Conservation (phyloP, 1,139 yeast genomes). For the Candida sp. region DNA sequence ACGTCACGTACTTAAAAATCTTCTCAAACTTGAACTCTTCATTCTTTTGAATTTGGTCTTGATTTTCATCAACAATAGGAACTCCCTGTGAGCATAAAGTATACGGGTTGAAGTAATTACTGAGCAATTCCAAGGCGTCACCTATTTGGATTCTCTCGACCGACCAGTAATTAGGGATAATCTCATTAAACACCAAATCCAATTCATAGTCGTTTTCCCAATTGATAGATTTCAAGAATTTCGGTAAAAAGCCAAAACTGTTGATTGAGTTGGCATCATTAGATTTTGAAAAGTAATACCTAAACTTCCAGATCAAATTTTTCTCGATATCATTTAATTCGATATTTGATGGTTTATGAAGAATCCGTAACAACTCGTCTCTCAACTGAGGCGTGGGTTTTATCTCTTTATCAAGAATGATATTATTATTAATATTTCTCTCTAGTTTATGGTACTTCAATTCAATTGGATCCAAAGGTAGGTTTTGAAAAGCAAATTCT, state of each 20-base stretch:
- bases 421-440: conserved; percentile 70
- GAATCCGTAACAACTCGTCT: conserved; percentile 65
- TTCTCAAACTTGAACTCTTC: conserved; percentile 31
- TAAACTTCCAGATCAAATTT: conserved; percentile 86
- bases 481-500: conserved; percentile 23
- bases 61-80: conserved; percentile 4
- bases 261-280: conserved; percentile 16
- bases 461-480: conserved; percentile 70
- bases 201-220: conserved; percentile 86
- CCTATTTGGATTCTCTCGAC: conserved; percentile 81
- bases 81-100: conserved; percentile 21
- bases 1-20: conserved; percentile 31
- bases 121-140: conserved; percentile 85
- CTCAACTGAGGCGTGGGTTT: conserved; percentile 87
- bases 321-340: conserved; percentile 81
- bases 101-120: conserved; percentile 59
- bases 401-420: conserved; percentile 75
- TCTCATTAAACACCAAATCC: conserved; percentile 66
- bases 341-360: conserved; percentile 80
- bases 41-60: conserved; percentile 12
- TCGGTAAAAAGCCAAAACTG: conserved; percentile 62
- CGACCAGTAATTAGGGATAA: conserved; percentile 42
- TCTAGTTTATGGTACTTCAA: conserved; percentile 80
- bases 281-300: conserved; percentile 80
- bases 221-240: conserved; percentile 81